Percentiles rank a stretch among this genome's conserved stretches.
These are phyloP conservation scores for Apiotrichum laibachii DNA, from an alignment of 1,284 basidiomycete genomes.

Conservation along the genomic window DNA sequence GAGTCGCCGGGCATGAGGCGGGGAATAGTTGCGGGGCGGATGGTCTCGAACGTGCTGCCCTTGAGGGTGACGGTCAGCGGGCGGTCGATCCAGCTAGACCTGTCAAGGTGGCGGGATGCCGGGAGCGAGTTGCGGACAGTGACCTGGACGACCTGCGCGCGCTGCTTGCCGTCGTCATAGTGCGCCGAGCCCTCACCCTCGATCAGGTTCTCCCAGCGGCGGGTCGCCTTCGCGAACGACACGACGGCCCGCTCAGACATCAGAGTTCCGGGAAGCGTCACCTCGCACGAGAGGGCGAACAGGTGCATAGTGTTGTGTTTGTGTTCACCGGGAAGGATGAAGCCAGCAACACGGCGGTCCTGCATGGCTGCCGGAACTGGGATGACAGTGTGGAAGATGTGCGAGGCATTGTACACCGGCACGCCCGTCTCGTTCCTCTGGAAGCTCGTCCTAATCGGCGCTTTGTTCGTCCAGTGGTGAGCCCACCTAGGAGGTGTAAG, in stretches of 20 bases:
- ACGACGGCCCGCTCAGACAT: background rate
- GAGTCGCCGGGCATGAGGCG: slow-evolving; percentile 26
- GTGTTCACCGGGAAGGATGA: slow-evolving; percentile 8
- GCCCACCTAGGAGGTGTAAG: slow-evolving; percentile 6
- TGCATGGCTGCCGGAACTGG: slow-evolving; percentile 3
- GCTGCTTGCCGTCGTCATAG: background rate
- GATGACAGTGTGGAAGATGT: slow-evolving; percentile 19
- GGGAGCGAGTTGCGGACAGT: slow-evolving; percentile 12
- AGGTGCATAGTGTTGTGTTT: slow-evolving; percentile 19
- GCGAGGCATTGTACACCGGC: slow-evolving; percentile 15
- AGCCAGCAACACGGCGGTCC: background rate
- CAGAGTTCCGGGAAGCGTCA: background rate
- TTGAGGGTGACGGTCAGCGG: background rate
- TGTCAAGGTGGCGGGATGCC: slow-evolving; percentile 4
- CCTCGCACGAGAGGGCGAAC: slow-evolving; percentile 15
- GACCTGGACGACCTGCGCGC: slow-evolving; percentile 21
- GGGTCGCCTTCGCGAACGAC: slow-evolving; percentile 9
- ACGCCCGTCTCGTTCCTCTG: slow-evolving; percentile 12
- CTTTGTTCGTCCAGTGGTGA: slow-evolving; percentile 24
- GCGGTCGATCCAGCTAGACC: slow-evolving; percentile 6
- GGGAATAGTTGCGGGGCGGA: background rate
- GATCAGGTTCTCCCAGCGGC: slow-evolving; percentile 16
- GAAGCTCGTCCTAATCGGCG: slow-evolving; percentile 14
- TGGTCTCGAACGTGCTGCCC: slow-evolving; percentile 5
- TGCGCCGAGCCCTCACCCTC: background rate